These are phyloP conservation scores for Alternaria panax DNA, from an alignment of 2,329 filamentous ascomycete species.

Conservation along the genomic window DNA sequence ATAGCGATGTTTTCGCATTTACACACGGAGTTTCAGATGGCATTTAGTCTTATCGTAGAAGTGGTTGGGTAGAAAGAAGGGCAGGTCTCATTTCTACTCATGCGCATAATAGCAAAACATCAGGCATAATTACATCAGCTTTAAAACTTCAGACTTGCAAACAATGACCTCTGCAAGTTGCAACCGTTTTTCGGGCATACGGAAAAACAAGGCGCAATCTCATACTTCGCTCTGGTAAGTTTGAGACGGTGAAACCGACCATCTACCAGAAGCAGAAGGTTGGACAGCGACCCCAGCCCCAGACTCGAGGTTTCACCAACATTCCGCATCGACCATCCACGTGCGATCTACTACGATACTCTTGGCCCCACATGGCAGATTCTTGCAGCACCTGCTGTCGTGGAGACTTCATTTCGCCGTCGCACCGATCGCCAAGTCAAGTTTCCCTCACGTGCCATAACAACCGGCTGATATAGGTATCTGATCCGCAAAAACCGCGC, in stretches of 20 bases:
- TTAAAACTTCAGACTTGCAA: not conserved
- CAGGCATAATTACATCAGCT: not conserved
- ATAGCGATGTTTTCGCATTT: not conserved
- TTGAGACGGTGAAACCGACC: not conserved
- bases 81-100: not conserved
- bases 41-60: not conserved
- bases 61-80: not conserved
- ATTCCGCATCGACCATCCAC: not conserved
- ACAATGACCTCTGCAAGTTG: not conserved
- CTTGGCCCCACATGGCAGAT: not conserved
- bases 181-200: not conserved
- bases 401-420: not conserved
- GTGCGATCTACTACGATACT: no score
- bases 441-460: not conserved
- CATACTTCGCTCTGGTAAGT: not conserved
- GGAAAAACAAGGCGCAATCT: not conserved
- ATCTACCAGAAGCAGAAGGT: not conserved
- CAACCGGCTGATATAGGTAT: conserved; percentile 1
- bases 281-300: not conserved
- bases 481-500: not conserved
- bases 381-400: not conserved
- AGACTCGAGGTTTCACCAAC: no score
- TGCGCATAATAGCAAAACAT: not conserved
- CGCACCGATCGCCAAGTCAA: not conserved
- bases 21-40: not conserved